Conservation (phyloP, 192 early-diverging fungal genomes). For the Linnemannia zychae region DNA sequence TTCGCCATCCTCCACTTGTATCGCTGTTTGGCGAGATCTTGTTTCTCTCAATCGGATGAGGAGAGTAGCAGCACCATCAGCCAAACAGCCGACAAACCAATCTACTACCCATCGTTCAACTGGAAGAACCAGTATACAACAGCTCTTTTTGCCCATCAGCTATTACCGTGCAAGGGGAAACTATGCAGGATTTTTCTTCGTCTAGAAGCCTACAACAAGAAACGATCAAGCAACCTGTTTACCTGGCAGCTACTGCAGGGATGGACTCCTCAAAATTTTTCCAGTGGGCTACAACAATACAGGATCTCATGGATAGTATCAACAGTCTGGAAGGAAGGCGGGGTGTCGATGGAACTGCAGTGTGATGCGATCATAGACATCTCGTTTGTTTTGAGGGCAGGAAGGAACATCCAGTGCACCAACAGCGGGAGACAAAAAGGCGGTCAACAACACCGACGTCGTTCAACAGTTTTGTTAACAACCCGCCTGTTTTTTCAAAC, state of each 20-base stretch:
- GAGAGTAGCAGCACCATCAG: not conserved
- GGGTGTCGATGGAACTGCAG: not conserved
- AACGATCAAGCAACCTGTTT: not conserved
- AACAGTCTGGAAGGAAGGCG: not conserved
- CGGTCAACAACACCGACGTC: not conserved
- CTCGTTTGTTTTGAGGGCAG: not conserved
- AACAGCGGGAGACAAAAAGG: not conserved
- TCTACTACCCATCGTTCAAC: not conserved
- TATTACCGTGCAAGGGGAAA: conserved; percentile 15
- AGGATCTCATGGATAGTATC: not conserved
- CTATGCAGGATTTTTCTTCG: conserved; percentile 23
- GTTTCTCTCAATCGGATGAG: not conserved
- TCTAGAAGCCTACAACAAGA: not conserved
- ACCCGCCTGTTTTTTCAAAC: not conserved
- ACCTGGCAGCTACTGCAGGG: not conserved
- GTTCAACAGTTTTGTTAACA: conserved; percentile 1
- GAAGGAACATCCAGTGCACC: not conserved
- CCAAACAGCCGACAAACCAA: not conserved
- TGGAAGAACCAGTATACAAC: not conserved
- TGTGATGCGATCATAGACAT: not conserved
- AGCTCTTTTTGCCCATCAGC: not conserved
- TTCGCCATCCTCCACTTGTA: not conserved
- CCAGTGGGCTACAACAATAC: not conserved
- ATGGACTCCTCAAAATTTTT: not conserved
- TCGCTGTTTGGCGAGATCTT: not conserved